Evolutionary conservation across 768 basidiomycete species (phyloP), one percentile per base, ranked within the genome.

Genomic region (Rhizopogon sp.): DNA sequence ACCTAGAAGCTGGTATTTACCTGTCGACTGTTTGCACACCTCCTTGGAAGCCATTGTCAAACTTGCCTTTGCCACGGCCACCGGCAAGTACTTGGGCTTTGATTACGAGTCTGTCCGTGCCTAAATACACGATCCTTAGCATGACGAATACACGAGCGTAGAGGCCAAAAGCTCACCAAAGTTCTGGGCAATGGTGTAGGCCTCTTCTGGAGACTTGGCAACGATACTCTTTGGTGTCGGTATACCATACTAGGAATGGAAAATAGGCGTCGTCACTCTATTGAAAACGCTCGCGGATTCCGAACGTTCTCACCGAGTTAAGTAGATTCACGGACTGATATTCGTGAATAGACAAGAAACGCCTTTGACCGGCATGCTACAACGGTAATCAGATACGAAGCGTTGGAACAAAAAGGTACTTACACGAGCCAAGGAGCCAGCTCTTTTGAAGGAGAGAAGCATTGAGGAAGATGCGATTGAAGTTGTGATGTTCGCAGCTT

Each of bases 61-160:
- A 99, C 64, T 88, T 87, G 39, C 97, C 97, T 81, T 98, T 98
- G 64, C 97, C 97, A 66, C 97, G 87, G 59, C 97, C 97, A 64
- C 97, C 97, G 60, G 97, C 97, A 53, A 99, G 87, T 6, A 99
- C 97, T 71, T 99, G 97, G 39, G 97, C 97, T 75, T 98, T 98
- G 74, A 99, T 95, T 35, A 99, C 96, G 51, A 96, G 85, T 58
- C 83, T 82, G 53, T 87, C 78, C 33, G 77, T 76, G 58, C 84
- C 93, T 96, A 51, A 53, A 54, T 22, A 46, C 13, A 25, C 40
- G 17, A 28, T n/a, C 29, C 39, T 3, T 50, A 6, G 56, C 50
- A 44, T 55, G 54, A 42, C 13, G 25, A 35, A 46, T 52, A 37
- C 44, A 33, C 40, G 17, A 22, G 31, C 6, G 40, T 46, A 46